Evolutionary conservation across 2,329 filamentous ascomycete species (phyloP).

Genomic region (Erysiphe pisi): DNA sequence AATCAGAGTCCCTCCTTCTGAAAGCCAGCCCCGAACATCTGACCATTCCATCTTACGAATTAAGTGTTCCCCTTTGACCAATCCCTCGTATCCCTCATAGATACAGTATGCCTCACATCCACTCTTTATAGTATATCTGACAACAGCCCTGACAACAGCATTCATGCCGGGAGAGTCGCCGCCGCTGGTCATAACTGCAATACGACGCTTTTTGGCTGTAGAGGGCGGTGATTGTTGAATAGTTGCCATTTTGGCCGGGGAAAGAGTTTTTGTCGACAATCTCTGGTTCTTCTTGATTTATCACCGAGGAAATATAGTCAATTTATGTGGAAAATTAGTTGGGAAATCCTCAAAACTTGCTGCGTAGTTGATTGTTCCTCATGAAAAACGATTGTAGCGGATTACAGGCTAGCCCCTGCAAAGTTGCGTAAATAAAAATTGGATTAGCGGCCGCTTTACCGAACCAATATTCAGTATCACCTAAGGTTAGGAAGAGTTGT

Average conservation of each 20-base stretch:
- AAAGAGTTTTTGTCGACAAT: neutral
- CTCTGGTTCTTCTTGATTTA: no score
- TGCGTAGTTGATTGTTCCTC: no score
- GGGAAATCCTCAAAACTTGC: no score
- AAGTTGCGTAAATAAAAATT: no score
- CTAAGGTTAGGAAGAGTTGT: no score
- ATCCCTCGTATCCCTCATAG: conserved; percentile 91
- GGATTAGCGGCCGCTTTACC: no score
- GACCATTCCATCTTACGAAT: conserved; percentile 86
- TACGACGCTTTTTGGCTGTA: conserved; percentile 38
- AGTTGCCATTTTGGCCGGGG: conserved; percentile 32
- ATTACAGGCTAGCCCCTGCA: no score
- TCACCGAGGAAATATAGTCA: no score
- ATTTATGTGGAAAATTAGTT: no score
- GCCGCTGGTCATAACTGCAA: conserved; percentile 63
- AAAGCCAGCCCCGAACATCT: conserved; percentile 87
- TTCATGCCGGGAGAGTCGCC: conserved; percentile 70
- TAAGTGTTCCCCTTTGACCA: conserved; percentile 78
- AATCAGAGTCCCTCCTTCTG: conserved; percentile 89
- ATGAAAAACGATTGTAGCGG: no score
- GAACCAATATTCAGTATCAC: no score
- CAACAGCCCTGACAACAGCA: conserved; percentile 60
- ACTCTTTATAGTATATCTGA: conserved; percentile 80
- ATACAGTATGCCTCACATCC: conserved; percentile 69
- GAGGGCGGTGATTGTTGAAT: conserved; percentile 33